These are phyloP conservation scores for Paramecium primaurelia DNA, from an alignment of 73 alveolate species.

Conservation along the genomic window DNA sequence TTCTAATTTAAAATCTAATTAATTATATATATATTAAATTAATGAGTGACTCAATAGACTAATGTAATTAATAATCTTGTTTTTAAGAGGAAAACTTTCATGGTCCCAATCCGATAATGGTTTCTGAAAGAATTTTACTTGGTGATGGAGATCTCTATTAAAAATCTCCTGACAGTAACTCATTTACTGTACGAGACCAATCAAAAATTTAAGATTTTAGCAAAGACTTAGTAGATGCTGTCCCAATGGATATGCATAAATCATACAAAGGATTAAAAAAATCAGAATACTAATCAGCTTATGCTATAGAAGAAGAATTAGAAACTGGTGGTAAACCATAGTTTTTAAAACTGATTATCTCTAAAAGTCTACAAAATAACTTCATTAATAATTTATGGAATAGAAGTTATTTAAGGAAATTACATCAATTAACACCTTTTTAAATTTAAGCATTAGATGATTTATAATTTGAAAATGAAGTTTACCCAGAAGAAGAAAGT, in stretches of 20 bases:
- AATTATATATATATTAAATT: neutral
- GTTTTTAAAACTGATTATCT: slow-evolving; percentile 1
- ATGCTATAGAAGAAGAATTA: neutral
- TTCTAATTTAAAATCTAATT: neutral
- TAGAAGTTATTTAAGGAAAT: neutral
- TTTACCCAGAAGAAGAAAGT: neutral
- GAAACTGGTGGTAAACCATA: slow-evolving; percentile 29
- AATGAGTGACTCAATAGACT: neutral
- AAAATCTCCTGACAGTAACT: neutral
- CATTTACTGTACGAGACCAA: neutral
- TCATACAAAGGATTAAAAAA: neutral
- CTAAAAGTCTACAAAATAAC: slow-evolving; percentile 4
- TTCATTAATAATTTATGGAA: slow-evolving; percentile 41
- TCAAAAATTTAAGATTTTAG: neutral
- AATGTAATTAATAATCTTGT: neutral
- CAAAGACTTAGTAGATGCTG: neutral
- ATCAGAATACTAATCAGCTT: slow-evolving; percentile 6
- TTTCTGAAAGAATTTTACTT: neutral
- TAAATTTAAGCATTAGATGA: slow-evolving; percentile 29
- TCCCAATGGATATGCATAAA: neutral
- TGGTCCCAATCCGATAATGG: neutral
- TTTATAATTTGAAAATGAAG: slow-evolving; percentile 21
- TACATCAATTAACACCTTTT: neutral
- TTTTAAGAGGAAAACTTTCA: neutral
- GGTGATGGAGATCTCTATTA: neutral